phyloP scores from a whole-genome alignment of 2,329 filamentous ascomycete genomes.

The Phyllosticta citribraziliensis region DNA sequence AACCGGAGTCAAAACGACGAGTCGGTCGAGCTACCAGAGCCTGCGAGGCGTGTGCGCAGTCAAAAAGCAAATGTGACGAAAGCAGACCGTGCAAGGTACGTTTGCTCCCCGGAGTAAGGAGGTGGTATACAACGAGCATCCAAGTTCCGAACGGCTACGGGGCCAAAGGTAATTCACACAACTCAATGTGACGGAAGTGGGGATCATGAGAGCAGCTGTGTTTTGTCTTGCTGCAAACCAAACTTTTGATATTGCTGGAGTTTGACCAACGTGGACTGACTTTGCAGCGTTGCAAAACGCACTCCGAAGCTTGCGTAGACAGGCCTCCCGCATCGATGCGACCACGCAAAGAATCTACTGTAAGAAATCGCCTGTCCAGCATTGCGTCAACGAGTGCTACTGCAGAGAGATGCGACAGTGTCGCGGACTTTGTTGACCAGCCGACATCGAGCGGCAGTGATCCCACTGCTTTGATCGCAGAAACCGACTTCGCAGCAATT shows the following conservation, averaged over 20 bases:
- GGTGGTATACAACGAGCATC: background rate
- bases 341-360: background rate
- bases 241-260: no score
- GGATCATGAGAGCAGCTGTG: background rate
- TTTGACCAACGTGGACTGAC: background rate
- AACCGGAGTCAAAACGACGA: constrained; percentile 14
- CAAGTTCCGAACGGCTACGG: no score
- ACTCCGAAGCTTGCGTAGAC: constrained; percentile 9
- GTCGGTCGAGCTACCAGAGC: constrained; percentile 19
- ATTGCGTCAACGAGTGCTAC: background rate
- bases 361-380: background rate
- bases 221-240: no score
- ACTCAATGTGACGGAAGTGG: background rate
- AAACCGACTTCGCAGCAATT: background rate
- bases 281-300: constrained; percentile 12
- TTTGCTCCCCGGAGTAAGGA: background rate
- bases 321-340: background rate
- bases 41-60: constrained; percentile 22
- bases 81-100: constrained; percentile 20
- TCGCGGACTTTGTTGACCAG: background rate
- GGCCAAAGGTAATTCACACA: background rate
- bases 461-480: background rate
- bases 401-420: background rate
- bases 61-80: constrained; percentile 24
- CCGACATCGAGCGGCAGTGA: background rate